Conservation (phyloP, 2,329 filamentous ascomycete genomes). For the Trichoderma sp. region DNA sequence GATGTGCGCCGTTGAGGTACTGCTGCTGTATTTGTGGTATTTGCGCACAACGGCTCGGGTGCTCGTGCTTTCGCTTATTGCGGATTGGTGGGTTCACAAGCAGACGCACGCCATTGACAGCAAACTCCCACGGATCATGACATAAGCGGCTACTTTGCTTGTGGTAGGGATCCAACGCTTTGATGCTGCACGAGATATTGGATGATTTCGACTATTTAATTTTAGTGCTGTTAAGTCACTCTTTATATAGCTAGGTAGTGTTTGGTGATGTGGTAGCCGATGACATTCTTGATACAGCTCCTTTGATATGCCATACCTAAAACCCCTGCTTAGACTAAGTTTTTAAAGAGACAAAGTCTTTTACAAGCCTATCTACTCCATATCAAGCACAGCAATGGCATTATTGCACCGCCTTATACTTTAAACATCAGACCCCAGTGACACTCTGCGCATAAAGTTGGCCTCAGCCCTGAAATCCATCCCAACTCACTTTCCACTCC, state of each 20-base stretch:
- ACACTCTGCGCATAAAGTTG: background rate
- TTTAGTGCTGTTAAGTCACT: background rate
- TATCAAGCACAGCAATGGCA: background rate
- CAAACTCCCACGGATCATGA: background rate
- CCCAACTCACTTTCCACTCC: background rate
- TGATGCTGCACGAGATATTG: background rate
- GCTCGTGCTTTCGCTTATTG: background rate
- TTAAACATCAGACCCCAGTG: background rate
- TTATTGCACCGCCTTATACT: background rate
- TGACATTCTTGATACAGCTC: background rate
- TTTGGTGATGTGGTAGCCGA: background rate
- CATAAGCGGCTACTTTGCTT: background rate
- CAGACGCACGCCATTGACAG: background rate
- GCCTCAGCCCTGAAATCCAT: background rate
- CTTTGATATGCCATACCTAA: background rate
- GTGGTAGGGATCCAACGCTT: background rate
- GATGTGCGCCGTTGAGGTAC: background rate
- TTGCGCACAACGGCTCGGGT: background rate
- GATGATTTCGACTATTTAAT: background rate
- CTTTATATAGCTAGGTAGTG: background rate
- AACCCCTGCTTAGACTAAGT: background rate
- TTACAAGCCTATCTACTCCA: background rate
- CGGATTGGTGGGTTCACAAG: background rate
- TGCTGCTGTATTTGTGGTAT: background rate
- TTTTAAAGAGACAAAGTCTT: background rate